Evolutionary conservation across 2,329 filamentous ascomycete genomes (phyloP).

Genomic region (Verticillium albo-atrum): DNA sequence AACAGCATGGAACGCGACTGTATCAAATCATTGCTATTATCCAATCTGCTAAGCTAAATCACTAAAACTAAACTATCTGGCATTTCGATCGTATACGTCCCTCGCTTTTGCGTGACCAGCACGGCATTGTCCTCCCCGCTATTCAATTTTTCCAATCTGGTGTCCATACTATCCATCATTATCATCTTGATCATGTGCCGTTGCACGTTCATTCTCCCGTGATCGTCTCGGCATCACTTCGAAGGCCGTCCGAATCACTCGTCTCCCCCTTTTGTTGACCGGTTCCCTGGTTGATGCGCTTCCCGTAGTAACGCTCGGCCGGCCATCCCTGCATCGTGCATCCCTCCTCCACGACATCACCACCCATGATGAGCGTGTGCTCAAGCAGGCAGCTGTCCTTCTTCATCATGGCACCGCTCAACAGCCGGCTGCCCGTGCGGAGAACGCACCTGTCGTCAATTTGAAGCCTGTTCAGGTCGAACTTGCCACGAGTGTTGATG

Average conservation of each 20-base stretch:
- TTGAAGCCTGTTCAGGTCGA: conserved; percentile 46
- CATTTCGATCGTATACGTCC: background rate
- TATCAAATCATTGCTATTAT: background rate
- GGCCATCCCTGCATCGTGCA: conserved; percentile 53
- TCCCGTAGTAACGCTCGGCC: conserved; percentile 32
- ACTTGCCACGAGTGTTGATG: conserved; percentile 52
- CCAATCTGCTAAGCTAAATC: background rate
- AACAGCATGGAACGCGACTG: background rate
- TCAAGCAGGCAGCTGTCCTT: conserved; percentile 49
- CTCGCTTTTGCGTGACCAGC: background rate
- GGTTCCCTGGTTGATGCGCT: background rate
- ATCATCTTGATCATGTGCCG: background rate
- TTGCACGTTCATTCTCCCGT: background rate
- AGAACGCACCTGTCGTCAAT: conserved; percentile 49
- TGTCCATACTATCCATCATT: background rate
- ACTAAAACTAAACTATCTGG: background rate
- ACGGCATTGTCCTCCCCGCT: background rate
- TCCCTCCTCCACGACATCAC: conserved; percentile 47
- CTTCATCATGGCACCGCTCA: conserved; percentile 49
- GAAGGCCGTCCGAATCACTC: background rate
- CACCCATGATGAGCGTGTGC: conserved; percentile 53
- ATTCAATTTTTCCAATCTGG: background rate
- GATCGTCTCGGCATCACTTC: background rate
- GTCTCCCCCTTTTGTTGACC: background rate
- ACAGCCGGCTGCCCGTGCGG: conserved; percentile 44